Evolutionary conservation across 1,284 basidiomycete species (phyloP).

Genomic region (Ceratobasidium sp.): DNA sequence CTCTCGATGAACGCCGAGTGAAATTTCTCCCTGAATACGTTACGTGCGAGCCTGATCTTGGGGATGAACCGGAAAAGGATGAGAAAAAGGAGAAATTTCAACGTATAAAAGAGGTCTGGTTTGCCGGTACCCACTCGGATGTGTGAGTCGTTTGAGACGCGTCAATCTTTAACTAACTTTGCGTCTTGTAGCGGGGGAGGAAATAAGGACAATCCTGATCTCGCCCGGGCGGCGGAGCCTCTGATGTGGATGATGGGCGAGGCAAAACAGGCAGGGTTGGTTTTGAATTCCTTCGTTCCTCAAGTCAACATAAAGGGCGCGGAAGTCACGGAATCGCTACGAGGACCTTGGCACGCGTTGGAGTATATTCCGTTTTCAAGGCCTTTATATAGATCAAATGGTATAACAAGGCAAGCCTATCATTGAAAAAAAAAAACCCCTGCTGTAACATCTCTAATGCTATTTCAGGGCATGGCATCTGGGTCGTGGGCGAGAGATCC

Average conservation of each 20-base stretch:
- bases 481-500: no score
- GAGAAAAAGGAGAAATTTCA: background rate
- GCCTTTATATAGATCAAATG: no score
- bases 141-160: slow-evolving; percentile 49
- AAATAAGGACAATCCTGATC: slow-evolving; percentile 42
- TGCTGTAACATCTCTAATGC: no score
- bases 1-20: slow-evolving; percentile 57
- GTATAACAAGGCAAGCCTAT: no score
- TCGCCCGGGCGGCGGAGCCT: slow-evolving; percentile 36
- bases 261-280: slow-evolving; percentile 41
- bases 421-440: no score
- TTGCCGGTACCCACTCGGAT: slow-evolving; percentile 54
- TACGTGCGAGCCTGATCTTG: slow-evolving; percentile 7
- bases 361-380: no score
- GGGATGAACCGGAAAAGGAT: no score
- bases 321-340: background rate
- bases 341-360: background rate
- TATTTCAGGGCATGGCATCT: no score
- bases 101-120: slow-evolving; percentile 54
- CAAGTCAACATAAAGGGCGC: background rate
- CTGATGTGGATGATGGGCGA: slow-evolving; percentile 48
- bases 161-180: background rate
- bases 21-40: slow-evolving; percentile 59
- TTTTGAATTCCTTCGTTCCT: background rate
- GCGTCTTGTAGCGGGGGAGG: slow-evolving; percentile 46